phyloP scores from a whole-genome alignment of 2,329 filamentous ascomycete genomes.

The Fusarium bulbicola region DNA sequence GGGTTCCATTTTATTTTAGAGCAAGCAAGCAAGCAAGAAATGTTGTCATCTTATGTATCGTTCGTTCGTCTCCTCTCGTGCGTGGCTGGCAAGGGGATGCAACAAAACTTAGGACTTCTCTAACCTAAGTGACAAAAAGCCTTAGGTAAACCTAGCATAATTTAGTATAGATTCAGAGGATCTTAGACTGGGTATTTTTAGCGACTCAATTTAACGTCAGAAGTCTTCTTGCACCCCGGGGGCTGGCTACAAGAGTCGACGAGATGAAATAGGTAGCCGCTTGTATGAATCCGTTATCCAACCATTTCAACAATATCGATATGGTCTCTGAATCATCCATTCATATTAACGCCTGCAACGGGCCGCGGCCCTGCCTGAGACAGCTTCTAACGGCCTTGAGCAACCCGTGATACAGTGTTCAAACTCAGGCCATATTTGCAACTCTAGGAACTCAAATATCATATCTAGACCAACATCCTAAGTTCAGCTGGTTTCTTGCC shows the following conservation, averaged over 20 bases:
- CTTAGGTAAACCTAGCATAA: too few species aligned
- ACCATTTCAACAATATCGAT: neutral
- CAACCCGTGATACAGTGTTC: neutral
- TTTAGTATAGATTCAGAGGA: too few species aligned
- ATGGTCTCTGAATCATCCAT: neutral
- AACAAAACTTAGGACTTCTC: too few species aligned
- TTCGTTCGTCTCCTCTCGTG: neutral
- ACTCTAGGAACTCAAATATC: neutral
- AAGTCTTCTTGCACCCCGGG: too few species aligned
- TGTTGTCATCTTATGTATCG: neutral
- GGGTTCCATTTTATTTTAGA: neutral
- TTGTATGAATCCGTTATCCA: neutral
- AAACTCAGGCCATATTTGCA: neutral
- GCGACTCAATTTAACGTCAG: too few species aligned
- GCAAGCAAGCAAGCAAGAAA: neutral
- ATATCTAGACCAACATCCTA: neutral
- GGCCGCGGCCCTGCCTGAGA: slow-evolving; percentile 19
- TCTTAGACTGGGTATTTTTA: too few species aligned
- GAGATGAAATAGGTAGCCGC: neutral
- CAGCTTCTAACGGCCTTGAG: neutral
- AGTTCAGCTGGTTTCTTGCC: neutral
- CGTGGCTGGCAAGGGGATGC: neutral
- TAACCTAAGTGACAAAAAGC: too few species aligned
- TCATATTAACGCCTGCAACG: slow-evolving; percentile 15
- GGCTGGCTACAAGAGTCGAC: neutral